Conservation (phyloP, 192 early-diverging fungal species). For the Linnemannia schmuckeri region DNA sequence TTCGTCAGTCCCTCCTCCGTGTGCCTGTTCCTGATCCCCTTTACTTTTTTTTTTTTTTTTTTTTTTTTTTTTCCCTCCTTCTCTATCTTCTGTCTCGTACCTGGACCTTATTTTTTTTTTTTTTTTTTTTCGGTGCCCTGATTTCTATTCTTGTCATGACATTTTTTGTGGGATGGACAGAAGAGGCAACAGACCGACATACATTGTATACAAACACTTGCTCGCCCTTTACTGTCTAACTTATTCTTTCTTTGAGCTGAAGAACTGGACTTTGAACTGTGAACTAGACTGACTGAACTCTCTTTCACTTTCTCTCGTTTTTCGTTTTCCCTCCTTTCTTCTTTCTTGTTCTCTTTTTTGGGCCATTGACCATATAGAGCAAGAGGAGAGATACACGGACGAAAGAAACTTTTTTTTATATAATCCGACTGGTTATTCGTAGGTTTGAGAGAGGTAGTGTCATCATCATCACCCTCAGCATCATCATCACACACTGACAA, state of each 20-base stretch:
- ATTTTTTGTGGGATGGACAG: not conserved
- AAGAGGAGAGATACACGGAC: not conserved
- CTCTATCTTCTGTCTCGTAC: not conserved
- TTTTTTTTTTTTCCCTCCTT: not conserved
- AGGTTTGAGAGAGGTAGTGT: not conserved
- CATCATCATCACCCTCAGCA: not conserved
- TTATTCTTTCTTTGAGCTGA: not conserved
- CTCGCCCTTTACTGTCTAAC: not conserved
- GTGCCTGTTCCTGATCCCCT: not conserved
- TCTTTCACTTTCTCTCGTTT: not conserved
- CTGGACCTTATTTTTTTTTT: constrained; percentile 11
- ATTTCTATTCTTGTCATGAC: not conserved
- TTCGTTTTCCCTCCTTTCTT: not conserved
- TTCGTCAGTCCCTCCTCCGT: not conserved
- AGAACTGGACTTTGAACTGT: not conserved
- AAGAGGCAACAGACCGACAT: constrained; percentile 1
- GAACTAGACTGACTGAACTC: constrained; percentile 1
- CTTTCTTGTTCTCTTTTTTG: no score
- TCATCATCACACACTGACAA: not conserved
- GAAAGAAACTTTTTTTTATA: not conserved
- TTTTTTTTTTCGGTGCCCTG: not conserved
- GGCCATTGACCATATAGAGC: not conserved
- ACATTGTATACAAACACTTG: not conserved
- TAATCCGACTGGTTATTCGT: not conserved
- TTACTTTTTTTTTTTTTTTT: not conserved